phyloP scores from a whole-genome alignment of 2,329 filamentous ascomycete species.

The Hymenoscyphus repandus region DNA sequence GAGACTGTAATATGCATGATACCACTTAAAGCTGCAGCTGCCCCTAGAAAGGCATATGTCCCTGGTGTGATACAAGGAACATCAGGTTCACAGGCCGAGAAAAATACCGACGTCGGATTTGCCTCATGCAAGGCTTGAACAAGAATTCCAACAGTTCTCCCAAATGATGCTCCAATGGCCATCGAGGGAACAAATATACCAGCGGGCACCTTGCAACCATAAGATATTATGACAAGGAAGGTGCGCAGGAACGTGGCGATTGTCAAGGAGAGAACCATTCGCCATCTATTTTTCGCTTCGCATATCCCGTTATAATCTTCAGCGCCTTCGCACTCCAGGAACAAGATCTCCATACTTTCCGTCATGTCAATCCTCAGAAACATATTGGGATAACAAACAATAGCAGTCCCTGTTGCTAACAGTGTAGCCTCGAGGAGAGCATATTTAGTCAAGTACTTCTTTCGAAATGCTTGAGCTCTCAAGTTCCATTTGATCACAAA shows the following conservation, averaged over 20 bases:
- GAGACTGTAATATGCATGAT: slow-evolving; percentile 99
- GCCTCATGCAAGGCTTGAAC: slow-evolving; percentile 85
- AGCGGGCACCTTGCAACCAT: slow-evolving; percentile 95
- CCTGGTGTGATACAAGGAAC: slow-evolving; percentile 95
- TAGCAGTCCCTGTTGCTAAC: slow-evolving; percentile 74
- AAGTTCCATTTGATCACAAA: slow-evolving; percentile 99
- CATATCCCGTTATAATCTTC: slow-evolving; percentile 89
- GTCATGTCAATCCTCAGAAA: slow-evolving; percentile 98
- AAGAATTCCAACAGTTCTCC: slow-evolving; percentile 87
- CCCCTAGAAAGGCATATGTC: slow-evolving; percentile 93
- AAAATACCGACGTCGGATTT: slow-evolving; percentile 77
- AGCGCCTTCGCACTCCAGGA: slow-evolving; percentile 83
- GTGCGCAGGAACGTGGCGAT: slow-evolving; percentile 76
- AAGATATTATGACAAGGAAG: slow-evolving; percentile 88
- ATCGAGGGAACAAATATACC: slow-evolving; percentile 98
- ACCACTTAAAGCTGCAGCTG: slow-evolving; percentile 83
- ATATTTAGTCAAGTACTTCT: slow-evolving; percentile 81
- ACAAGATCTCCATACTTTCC: slow-evolving; percentile 97
- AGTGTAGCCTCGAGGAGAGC: slow-evolving; percentile 82
- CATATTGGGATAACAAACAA: slow-evolving; percentile 95
- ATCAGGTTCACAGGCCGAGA: slow-evolving; percentile 82
- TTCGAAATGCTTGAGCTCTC: slow-evolving; percentile 83
- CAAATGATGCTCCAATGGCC: slow-evolving; percentile 93
- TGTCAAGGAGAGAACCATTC: slow-evolving; percentile 72
- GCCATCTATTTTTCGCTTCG: slow-evolving; percentile 68